phyloP scores from a whole-genome alignment of 495 filamentous ascomycete species.

The Apodospora peruviana region DNA sequence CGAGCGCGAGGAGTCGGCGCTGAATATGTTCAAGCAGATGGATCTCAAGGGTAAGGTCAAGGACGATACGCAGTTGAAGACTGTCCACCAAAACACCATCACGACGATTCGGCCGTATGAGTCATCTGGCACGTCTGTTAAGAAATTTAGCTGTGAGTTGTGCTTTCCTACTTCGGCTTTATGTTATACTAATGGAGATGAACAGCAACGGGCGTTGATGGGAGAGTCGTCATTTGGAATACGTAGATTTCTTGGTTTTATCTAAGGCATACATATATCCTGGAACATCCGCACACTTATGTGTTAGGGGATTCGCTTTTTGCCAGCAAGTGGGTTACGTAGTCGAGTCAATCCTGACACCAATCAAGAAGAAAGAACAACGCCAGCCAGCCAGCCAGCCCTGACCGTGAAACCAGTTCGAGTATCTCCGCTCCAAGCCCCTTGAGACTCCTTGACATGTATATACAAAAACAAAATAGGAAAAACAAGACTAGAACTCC shows the following conservation, averaged over 20 bases:
- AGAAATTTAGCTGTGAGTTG: slow-evolving; percentile 82
- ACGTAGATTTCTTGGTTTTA: too few relatives aligned
- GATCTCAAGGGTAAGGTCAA: slow-evolving; percentile 87
- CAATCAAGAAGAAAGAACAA: too few relatives aligned
- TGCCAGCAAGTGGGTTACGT: too few relatives aligned
- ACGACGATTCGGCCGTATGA: slow-evolving; percentile 74
- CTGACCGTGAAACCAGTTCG: too few relatives aligned
- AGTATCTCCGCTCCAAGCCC: too few relatives aligned
- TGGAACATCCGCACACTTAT: too few relatives aligned
- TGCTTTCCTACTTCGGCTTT: slow-evolving; percentile 4
- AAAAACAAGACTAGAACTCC: slow-evolving; percentile 32
- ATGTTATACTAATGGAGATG: slow-evolving; percentile 3
- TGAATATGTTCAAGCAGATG: slow-evolving; percentile 99
- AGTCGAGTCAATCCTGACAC: too few relatives aligned
- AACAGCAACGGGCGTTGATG: slow-evolving; percentile 86
- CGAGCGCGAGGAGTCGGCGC: slow-evolving; percentile 61
- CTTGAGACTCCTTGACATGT: too few relatives aligned
- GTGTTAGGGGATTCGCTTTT: too few relatives aligned
- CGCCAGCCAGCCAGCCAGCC: too few relatives aligned
- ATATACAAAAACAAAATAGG: too few relatives aligned
- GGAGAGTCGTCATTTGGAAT: slow-evolving; percentile 80
- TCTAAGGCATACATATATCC: too few relatives aligned
- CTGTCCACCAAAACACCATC: slow-evolving; percentile 95
- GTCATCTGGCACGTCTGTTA: slow-evolving; percentile 54
- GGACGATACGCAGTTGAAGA: slow-evolving; percentile 90